phyloP scores from a whole-genome alignment of 768 basidiomycete species.

The Collybia sp. region DNA sequence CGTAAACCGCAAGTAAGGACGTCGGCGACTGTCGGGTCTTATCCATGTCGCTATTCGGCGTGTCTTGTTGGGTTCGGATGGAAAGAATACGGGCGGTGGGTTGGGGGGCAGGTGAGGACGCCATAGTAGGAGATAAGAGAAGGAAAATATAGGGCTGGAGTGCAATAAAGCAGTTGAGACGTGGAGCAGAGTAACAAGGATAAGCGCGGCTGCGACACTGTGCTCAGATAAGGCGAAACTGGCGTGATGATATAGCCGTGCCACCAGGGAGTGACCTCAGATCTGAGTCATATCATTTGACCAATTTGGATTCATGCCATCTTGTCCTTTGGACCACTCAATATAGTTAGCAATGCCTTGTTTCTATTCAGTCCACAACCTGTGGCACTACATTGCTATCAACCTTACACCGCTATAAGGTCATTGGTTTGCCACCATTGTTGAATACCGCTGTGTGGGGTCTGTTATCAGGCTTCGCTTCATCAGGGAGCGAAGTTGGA shows the following conservation, averaged over 20 bases:
- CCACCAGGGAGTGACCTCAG: too few species aligned
- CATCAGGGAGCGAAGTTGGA: too few species aligned
- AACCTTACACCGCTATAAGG: too few species aligned
- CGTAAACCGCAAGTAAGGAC: conserved; percentile 11
- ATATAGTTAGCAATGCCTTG: too few species aligned
- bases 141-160: background rate
- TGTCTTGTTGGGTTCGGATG: background rate
- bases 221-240: background rate
- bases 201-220: background rate
- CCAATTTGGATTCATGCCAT: too few species aligned
- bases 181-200: background rate
- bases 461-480: too few species aligned
- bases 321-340: too few species aligned
- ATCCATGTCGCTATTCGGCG: background rate
- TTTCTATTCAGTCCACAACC: too few species aligned
- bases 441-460: too few species aligned
- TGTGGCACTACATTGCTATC: too few species aligned
- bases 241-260: background rate
- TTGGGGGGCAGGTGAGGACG: background rate
- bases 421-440: too few species aligned
- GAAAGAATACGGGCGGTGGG: background rate
- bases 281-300: too few species aligned
- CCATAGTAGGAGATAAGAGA: background rate
- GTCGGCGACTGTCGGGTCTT: conserved; percentile 8
- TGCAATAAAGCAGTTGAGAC: background rate